Base-by-base conservation (phyloP, 495 filamentous ascomycete genomes). In the Penicilliopsis zonata region DNA sequence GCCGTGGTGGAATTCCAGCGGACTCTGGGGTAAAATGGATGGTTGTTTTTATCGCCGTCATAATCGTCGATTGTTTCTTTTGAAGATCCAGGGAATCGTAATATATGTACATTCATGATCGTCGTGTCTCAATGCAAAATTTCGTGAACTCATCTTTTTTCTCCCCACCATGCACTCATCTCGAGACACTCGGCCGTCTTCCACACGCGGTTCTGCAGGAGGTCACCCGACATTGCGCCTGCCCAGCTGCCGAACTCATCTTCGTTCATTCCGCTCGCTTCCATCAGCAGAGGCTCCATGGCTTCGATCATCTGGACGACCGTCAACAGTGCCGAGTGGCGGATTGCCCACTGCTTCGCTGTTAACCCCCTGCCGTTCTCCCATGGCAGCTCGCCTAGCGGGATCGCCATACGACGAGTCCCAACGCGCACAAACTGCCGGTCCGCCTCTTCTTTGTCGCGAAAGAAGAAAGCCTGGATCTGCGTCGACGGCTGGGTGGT, bases 171-270 rank as follows among this genome's bases (percentile, higher is more conserved):
- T 5, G 78, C 80, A 13, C 82, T 82, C 23, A 82, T 64, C 52
- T 87, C 82, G 21, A 90, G 52, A 51, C 80, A 84, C 50, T 90
- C 82, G 13, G 82, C 80, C 57, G 66, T 78, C 9, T 69, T 68
- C 9, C 77, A 71, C 5, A 80, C 78, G 19, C 72, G 69, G 24
- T 76, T 61, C 46, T 76, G 72, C 31, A 85, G 60, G 42, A 86
- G 59, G 56, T 80, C 76, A 18, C 65, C 67, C 66, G 76, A 81
- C 73, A 86, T 75, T 47, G 73, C 76, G 19, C 73, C 69, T 50
- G 73, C 67, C 82, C 81, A 86, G n/a, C 66, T 62, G 50, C 84
- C 78, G 80, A 79, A 90, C 53, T 87, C 83, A 37, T 85, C 78
- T 44, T 76, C 70, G 45, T 72, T 76, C 57, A 85, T 83, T 13